Evolutionary conservation across 2,329 filamentous ascomycete genomes (phyloP).

Genomic region (Albophoma yamanashiensis): DNA sequence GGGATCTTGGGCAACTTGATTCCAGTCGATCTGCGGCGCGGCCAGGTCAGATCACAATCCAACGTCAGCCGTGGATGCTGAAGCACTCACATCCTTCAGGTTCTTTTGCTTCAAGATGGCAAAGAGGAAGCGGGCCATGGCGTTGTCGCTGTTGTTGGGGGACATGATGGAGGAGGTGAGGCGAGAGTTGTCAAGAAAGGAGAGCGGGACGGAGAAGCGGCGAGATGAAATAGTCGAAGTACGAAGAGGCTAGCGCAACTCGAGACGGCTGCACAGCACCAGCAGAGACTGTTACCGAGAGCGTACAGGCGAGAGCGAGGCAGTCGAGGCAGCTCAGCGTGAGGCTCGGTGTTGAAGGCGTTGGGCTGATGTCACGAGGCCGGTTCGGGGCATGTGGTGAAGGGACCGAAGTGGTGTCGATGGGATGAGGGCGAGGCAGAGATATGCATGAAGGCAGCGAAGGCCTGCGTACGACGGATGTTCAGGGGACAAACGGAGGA

Average conservation of each 20-base stretch:
- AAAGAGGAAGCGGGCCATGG: conserved; percentile 47
- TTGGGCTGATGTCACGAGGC: neutral
- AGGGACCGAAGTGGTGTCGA: neutral
- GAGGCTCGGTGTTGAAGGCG: neutral
- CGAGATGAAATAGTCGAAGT: neutral
- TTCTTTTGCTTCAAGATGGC: conserved; percentile 50
- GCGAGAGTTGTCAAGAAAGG: neutral
- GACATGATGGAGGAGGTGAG: conserved; percentile 29
- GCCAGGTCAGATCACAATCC: neutral
- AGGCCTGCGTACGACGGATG: neutral
- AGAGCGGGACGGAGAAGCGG: neutral
- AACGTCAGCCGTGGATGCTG: neutral
- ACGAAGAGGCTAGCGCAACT: neutral
- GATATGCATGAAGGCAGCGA: neutral
- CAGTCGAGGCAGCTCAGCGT: neutral
- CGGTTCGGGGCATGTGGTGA: neutral
- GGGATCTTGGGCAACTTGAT: conserved; percentile 42
- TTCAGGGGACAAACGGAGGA: neutral
- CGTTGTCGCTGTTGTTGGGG: conserved; percentile 43
- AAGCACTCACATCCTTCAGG: conserved; percentile 44
- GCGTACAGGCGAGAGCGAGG: neutral
- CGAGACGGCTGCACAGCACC: neutral
- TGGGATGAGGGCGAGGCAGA: neutral
- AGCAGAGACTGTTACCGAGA: neutral
- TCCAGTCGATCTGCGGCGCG: conserved; percentile 44